Evolutionary conservation across 495 filamentous ascomycete species (phyloP).

Genomic region (Emericellopsis terricola): DNA sequence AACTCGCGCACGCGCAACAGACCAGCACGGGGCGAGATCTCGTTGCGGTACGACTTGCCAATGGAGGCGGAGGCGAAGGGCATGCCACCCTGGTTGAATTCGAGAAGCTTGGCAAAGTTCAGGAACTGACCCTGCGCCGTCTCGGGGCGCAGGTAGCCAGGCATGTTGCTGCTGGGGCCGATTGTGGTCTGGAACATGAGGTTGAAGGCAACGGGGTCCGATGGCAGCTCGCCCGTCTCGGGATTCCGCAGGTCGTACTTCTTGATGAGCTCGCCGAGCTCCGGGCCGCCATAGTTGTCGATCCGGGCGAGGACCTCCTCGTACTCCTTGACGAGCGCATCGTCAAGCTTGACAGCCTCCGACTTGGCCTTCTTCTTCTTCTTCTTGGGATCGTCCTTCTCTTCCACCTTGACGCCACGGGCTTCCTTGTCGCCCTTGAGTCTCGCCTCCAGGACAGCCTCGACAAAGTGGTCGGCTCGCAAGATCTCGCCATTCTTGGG

Average conservation of each 20-base stretch:
- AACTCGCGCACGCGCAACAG: conserved; percentile 68
- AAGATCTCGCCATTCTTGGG: conserved; percentile 94
- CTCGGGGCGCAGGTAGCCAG: conserved; percentile 52
- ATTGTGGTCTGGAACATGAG: conserved; percentile 66
- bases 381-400: conserved; percentile 35
- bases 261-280: conserved; percentile 51
- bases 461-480: conserved; percentile 86
- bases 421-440: conserved; percentile 69
- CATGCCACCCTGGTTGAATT: conserved; percentile 56
- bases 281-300: conserved; percentile 57
- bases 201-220: conserved; percentile 53
- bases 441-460: conserved; percentile 73
- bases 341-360: conserved; percentile 44
- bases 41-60: conserved; percentile 64
- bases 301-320: conserved; percentile 55
- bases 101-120: conserved; percentile 59
- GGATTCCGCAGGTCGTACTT: conserved; percentile 57
- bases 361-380: conserved; percentile 37
- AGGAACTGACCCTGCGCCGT: conserved; percentile 65
- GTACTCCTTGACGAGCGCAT: conserved; percentile 51
- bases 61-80: conserved; percentile 65
- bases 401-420: conserved; percentile 49
- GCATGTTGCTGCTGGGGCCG: conserved; percentile 39
- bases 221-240: conserved; percentile 34
- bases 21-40: conserved; percentile 57